These are phyloP conservation scores for Leishmania turanica DNA, from an alignment of 208 protist genomes.

Conservation along the genomic window DNA sequence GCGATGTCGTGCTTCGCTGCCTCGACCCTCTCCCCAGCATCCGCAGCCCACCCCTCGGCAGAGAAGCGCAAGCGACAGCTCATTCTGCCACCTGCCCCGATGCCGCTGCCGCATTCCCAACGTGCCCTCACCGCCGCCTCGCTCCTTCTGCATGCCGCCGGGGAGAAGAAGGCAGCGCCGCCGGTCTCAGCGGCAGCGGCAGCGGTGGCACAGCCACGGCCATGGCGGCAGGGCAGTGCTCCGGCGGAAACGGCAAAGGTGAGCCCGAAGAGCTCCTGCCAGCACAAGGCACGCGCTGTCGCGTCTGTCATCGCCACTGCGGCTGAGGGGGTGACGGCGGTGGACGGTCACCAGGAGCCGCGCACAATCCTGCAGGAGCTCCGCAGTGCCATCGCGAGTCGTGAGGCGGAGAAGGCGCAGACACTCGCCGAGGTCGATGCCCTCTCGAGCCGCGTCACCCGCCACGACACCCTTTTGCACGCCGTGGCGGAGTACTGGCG, in stretches of 20 bases:
- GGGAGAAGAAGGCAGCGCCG: neutral
- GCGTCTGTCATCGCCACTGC: neutral
- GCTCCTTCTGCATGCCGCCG: neutral
- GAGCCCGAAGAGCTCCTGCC: neutral
- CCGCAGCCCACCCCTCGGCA: neutral
- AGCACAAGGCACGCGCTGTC: neutral
- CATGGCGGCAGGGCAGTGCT: neutral
- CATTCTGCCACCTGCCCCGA: neutral
- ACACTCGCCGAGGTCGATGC: conserved; percentile 23
- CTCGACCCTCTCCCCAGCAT: neutral
- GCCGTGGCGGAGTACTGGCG: conserved; percentile 63
- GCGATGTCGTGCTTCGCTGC: neutral
- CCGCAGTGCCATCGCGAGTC: conserved; percentile 21
- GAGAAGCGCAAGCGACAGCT: neutral
- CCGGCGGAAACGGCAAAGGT: neutral
- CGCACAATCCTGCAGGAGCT: conserved; percentile 43
- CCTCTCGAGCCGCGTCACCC: conserved; percentile 11
- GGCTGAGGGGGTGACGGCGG: neutral
- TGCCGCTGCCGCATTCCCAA: neutral
- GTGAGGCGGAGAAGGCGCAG: conserved; percentile 14
- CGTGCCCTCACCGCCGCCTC: neutral
- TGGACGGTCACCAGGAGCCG: neutral
- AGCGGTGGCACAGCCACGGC: neutral
- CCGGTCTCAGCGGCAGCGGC: neutral
- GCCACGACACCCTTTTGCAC: conserved; percentile 33